These are phyloP conservation scores for Babesia ovis DNA, from an alignment of 169 alveolate genomes.

Conservation along the genomic window DNA sequence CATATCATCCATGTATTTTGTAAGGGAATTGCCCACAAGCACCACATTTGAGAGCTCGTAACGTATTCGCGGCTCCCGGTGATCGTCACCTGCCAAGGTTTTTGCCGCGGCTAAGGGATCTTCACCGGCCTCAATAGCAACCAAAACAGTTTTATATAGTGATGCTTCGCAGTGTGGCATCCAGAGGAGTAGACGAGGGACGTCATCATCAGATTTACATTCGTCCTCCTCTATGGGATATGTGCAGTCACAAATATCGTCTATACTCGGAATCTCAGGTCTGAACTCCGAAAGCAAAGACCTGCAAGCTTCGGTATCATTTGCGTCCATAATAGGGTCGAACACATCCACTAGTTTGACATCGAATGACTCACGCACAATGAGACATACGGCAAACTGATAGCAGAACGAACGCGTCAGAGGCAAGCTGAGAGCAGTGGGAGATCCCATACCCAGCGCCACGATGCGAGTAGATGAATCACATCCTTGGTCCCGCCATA, in stretches of 20 bases:
- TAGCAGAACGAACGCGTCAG: slow-evolving; percentile 39
- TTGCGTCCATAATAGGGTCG: slow-evolving; percentile 64
- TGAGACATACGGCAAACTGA: slow-evolving; percentile 40
- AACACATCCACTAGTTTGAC: slow-evolving; percentile 36
- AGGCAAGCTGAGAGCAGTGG: slow-evolving; percentile 36
- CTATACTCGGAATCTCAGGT: neutral
- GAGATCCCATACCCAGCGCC: slow-evolving; percentile 68
- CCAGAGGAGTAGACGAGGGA: slow-evolving; percentile 42
- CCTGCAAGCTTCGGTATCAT: slow-evolving; percentile 46
- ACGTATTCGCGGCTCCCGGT: neutral
- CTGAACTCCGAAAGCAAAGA: slow-evolving; percentile 3
- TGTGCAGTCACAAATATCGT: neutral
- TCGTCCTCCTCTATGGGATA: neutral
- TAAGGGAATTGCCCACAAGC: slow-evolving; percentile 56
- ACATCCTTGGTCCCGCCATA: neutral
- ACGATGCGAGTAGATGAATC: slow-evolving; percentile 4
- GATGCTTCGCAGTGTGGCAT: slow-evolving; percentile 71
- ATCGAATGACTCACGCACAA: slow-evolving; percentile 16
- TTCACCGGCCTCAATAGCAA: slow-evolving; percentile 24
- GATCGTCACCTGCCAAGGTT: slow-evolving; percentile 1
- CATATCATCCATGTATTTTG: slow-evolving; percentile 17
- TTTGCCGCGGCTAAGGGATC: slow-evolving; percentile 43
- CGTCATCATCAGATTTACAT: neutral
- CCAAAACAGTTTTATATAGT: slow-evolving; percentile 43
- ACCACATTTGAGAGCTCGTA: slow-evolving; percentile 29